Evolutionary conservation across 352 stramenopile genomes (phyloP), one percentile per base, ranked within the genome.

Genomic region (Phytophthora litchii): DNA sequence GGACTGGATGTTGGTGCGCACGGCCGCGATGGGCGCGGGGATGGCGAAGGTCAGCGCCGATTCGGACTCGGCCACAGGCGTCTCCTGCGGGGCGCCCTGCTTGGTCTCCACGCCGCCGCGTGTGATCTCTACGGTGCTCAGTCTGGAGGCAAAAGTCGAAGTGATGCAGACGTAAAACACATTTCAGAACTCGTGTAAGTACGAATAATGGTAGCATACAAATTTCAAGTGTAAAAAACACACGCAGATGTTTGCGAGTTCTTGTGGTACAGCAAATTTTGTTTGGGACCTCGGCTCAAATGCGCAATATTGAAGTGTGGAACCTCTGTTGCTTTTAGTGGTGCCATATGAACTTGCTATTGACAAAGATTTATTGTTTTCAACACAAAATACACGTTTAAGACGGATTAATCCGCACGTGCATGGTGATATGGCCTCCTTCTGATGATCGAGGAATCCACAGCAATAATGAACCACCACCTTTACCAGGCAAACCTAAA

Each of bases 61-160:
- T 17, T 58, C 46, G 23, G 23, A 27, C 21, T 75, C 70, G 17
- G 37, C 19, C 29, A 75, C 63, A 19, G 80, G 82, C 44, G 65
- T 69, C 16, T 81, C 77, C 36, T 60, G 61, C 0, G 74, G 57
- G 17, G 62, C 61, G 49, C 48, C 63, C 31, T 72, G 66, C 48
- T 79, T 80, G 38, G 74, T 76, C 46, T 74, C 64, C 8, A 71
- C 54, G 29, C 57, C 53, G 55, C 62, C 64, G 64, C 68, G 65
- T 20, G 78, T 72, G 55, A 88, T 62, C 35, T 88, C 72, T 34
- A 86, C 65, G 27, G 70, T 80, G 35, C 65, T 80, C 44, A 11
- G 46, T 3, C 32, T 3, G 13, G 46, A 32, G 21, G 47, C 47
- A 54, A 43, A 23, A 44, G 43, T 35, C 47, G 48, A 63, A 63